A percentile compares a stretch with the other conserved stretches of the same genome.
phyloP scores from a whole-genome alignment of 2,329 filamentous ascomycete genomes.

The Pezicula rhizophila region DNA sequence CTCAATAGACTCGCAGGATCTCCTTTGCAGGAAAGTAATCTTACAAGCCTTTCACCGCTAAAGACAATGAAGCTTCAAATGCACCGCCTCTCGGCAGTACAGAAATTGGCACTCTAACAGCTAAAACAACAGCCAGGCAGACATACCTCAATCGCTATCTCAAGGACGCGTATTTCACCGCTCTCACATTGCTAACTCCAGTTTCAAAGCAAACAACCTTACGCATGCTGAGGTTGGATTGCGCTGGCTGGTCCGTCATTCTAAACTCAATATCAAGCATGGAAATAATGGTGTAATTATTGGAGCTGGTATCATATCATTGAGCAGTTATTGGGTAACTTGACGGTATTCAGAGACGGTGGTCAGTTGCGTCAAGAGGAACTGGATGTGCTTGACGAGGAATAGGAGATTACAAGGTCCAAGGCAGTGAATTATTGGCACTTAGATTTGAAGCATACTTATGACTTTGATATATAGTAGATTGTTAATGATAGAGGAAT shows the following conservation, averaged over 20 bases:
- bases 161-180: constrained; percentile 38
- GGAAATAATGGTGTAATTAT: constrained; percentile 52
- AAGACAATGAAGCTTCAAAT: constrained; percentile 30
- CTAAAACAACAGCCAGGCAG: constrained; percentile 32
- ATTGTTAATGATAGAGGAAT: no score
- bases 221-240: constrained; percentile 69
- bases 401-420: constrained; percentile 29
- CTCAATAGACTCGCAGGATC: constrained; percentile 29
- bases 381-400: constrained; percentile 31
- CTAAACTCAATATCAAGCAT: constrained; percentile 41
- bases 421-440: constrained; percentile 29
- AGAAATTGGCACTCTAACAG: constrained; percentile 8
- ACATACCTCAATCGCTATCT: constrained; percentile 33
- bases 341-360: constrained; percentile 29
- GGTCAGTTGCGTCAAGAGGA: constrained; percentile 35
- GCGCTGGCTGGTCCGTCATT: constrained; percentile 69
- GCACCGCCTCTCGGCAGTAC: no score
- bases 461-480: background rate
- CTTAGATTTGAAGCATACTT: constrained; percentile 6
- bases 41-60: constrained; percentile 16
- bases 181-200: constrained; percentile 32
- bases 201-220: constrained; percentile 50
- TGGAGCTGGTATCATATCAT: constrained; percentile 48
- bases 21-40: constrained; percentile 34
- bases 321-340: constrained; percentile 49